These are phyloP conservation scores for Trichopus zeylanicus DNA, from an alignment of 116 monocot species.

Conservation along the genomic window DNA sequence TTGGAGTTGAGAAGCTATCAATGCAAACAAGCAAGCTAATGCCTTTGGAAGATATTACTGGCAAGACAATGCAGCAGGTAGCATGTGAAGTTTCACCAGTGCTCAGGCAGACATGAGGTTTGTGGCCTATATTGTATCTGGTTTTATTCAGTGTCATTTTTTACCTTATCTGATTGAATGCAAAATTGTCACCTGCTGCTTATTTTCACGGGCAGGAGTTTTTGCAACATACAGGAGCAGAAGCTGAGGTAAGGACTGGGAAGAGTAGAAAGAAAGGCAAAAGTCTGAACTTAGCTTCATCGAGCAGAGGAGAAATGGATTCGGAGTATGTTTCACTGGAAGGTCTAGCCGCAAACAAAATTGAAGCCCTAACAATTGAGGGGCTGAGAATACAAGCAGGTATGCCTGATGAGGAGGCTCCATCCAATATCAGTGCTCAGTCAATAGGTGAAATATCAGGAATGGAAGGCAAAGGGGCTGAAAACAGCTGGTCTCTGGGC, in stretches of 20 bases:
- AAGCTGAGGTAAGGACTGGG: not conserved
- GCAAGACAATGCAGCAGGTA: constrained; percentile 68
- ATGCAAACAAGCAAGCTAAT: constrained; percentile 57
- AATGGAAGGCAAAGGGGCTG: constrained; percentile 46
- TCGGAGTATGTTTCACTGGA: constrained; percentile 62
- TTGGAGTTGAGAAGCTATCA: constrained; percentile 61
- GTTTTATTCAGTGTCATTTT: not conserved
- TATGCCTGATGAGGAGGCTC: constrained; percentile 68
- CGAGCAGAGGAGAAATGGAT: constrained; percentile 18
- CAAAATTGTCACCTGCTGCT: not conserved
- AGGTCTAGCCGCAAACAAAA: constrained; percentile 70
- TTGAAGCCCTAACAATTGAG: constrained; percentile 65
- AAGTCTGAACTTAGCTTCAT: constrained; percentile 11
- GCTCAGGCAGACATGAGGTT: constrained; percentile 47
- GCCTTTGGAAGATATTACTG: constrained; percentile 75
- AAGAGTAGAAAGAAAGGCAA: constrained; percentile 27
- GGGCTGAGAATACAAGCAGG: constrained; percentile 75
- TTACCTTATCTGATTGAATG: not conserved
- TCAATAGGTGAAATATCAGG: constrained; percentile 53
- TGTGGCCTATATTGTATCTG: not conserved
- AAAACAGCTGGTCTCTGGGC: constrained; percentile 28
- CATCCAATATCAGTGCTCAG: constrained; percentile 56
- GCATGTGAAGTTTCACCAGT: constrained; percentile 62
- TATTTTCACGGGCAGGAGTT: constrained; percentile 22
- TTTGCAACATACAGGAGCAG: constrained; percentile 10